Base-by-base conservation (phyloP, 2,329 filamentous ascomycete species). In the Dendryphion nanum region DNA sequence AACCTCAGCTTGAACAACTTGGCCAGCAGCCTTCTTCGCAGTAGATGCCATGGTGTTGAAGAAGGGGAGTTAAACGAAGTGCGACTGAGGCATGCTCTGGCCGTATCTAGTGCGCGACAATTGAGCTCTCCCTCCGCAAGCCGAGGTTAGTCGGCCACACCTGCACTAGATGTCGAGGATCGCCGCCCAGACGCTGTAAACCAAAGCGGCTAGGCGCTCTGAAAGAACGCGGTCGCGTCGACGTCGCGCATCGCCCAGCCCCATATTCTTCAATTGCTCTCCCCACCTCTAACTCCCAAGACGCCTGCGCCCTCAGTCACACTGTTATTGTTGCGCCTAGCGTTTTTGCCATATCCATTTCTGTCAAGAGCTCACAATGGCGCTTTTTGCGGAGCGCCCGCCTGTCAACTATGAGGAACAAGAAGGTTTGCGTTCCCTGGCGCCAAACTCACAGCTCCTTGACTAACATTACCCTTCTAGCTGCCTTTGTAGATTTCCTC, bases 351-450 rank as follows among this genome's bases (percentile, higher is more conserved):
- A 8, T 30, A 8, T n/a, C 8, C 16, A 16, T 15, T 8, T 17
- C 3, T 16, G 10, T 30, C 14, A 26, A 47, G 53, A 54, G n/a
- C n/a, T n/a, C n/a, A 55, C 68, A 71, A 96, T 96, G 91, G 85
- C 89, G 77, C 85, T 96, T 61, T 79, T 89, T 60, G 83, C 85
- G 50, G 85, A 85, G 68, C 83, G 79, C 62, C 77, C 83, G 53
- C 81, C 85, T 35, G 89, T 95, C 57, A 84, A 95, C 66, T 98
- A 98, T 72, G 79, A 83, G 59, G 82, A 83, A 58, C 93, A 98
- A 68, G 82, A 93, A 70, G 74, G 87, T 89, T 69, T 54, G 82
- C 67, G 42, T 41, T 38, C 50, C 12, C 45, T 21, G 21, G 34
- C 46, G 31, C 45, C 51, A 42, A 41, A 36, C 35, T 31, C 35